Percentiles rank a stretch among this genome's conserved stretches.
Evolutionary conservation across 331 rosid genomes (phyloP).

Genomic region (Stylosanthes scabra): DNA sequence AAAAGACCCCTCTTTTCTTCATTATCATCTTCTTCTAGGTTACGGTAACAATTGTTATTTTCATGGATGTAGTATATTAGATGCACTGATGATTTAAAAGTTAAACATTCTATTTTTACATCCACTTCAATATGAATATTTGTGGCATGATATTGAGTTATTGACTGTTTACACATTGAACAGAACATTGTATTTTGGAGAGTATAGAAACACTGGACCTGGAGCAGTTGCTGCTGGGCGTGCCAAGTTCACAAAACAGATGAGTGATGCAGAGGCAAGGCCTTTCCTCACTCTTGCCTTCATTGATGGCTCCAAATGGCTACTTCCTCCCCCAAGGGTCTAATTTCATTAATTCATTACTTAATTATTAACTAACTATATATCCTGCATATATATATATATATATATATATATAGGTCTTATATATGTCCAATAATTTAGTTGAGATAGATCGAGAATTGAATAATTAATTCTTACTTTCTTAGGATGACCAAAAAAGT

Average conservation of each 20-base stretch:
- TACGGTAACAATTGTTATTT: too few species aligned
- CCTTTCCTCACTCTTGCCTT: slow-evolving; percentile 49
- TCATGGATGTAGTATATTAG: too few species aligned
- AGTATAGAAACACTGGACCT: slow-evolving; percentile 47
- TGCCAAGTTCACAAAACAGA: slow-evolving; percentile 35
- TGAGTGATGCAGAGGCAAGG: slow-evolving; percentile 37
- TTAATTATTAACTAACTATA: background rate
- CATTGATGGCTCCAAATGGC: slow-evolving; percentile 61
- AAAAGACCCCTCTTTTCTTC: too few species aligned
- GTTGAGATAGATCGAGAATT: too few species aligned
- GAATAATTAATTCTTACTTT: too few species aligned
- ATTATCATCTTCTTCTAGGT: too few species aligned
- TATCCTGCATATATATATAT: background rate
- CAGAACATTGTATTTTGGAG: slow-evolving; percentile 61
- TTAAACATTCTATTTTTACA: too few species aligned
- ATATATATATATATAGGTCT: too few species aligned
- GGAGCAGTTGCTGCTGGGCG: slow-evolving; percentile 33
- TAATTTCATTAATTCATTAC: slow-evolving; percentile 23
- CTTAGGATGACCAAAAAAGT: too few species aligned
- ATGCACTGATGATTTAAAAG: too few species aligned
- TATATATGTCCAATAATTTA: too few species aligned
- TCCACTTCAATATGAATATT: too few species aligned
- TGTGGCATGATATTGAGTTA: background rate
- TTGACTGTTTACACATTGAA: background rate
- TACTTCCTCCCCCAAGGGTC: slow-evolving; percentile 65